Conservation (phyloP, 2,329 filamentous ascomycete genomes). For the Penicillium crustosum region DNA sequence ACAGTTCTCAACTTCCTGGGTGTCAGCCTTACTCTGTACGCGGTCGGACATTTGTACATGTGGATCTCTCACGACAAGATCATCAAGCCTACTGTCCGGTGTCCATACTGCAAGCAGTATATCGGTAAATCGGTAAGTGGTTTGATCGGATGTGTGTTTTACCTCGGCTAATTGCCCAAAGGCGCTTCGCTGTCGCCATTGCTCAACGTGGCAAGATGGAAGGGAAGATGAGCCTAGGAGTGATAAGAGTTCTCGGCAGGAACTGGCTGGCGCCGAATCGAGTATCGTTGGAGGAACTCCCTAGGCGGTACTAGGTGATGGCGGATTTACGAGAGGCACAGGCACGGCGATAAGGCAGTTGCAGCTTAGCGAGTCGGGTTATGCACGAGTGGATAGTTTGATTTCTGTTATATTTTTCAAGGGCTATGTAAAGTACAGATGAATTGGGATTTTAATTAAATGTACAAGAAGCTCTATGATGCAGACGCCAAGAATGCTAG, state of each 20-base stretch:
- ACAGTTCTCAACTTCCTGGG: conserved; percentile 65
- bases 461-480: conserved; percentile 5
- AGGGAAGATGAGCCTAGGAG: conserved; percentile 45
- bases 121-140: conserved; percentile 61
- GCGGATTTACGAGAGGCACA: background rate
- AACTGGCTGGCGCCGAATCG: background rate
- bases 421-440: background rate
- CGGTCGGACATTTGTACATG: conserved; percentile 63
- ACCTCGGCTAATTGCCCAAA: conserved; percentile 14
- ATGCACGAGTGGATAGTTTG: background rate
- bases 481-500: background rate
- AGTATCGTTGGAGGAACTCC: background rate
- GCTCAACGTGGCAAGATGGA: conserved; percentile 59
- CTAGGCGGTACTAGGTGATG: background rate
- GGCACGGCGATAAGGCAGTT: background rate
- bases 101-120: conserved; percentile 51
- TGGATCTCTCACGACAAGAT: conserved; percentile 63
- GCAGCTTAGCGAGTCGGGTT: background rate
- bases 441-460: background rate
- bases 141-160: background rate
- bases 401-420: too few species aligned
- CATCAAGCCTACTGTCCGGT: conserved; percentile 69
- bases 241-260: background rate
- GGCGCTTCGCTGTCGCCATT: conserved; percentile 56
- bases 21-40: conserved; percentile 65